A percentile compares a stretch with the other conserved stretches of the same genome.
Conservation (phyloP, 1,284 basidiomycete species). For the Melampsora larici-populina region DNA sequence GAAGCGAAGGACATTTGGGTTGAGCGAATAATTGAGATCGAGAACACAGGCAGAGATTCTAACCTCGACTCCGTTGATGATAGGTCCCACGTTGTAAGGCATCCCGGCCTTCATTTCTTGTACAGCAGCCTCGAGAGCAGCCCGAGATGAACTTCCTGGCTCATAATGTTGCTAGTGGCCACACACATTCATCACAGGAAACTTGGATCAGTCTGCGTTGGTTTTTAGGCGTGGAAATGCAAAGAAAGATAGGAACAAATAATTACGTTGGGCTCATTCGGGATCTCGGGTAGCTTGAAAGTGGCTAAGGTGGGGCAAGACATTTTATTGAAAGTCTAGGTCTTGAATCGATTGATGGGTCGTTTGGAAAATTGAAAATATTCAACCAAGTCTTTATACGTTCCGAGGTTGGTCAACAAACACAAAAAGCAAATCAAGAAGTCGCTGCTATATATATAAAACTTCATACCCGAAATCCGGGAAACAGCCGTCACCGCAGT, state of each 20-base stretch:
- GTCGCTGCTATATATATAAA: too few relatives aligned
- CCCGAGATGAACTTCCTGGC: constrained; percentile 74
- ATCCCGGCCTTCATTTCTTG: constrained; percentile 73
- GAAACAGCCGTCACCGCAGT: too few relatives aligned
- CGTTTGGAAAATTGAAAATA: too few relatives aligned
- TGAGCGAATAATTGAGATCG: background rate
- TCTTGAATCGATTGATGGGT: too few relatives aligned
- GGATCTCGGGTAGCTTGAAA: constrained; percentile 41
- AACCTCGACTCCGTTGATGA: constrained; percentile 86
- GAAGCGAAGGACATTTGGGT: constrained; percentile 2
- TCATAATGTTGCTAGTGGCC: constrained; percentile 63
- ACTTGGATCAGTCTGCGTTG: background rate
- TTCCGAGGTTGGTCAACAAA: too few relatives aligned
- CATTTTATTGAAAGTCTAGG: background rate
- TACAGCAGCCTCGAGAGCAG: constrained; percentile 70
- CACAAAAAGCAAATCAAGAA: too few relatives aligned
- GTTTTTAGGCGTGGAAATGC: background rate
- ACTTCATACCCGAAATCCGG: too few relatives aligned
- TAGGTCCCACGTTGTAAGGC: constrained; percentile 85
- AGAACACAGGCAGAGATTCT: constrained; percentile 49
- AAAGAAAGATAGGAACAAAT: background rate
- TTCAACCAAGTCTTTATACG: too few relatives aligned
- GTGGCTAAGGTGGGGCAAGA: constrained; percentile 25
- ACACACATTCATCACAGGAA: background rate
- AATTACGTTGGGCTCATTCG: constrained; percentile 36